These are phyloP conservation scores for Pseudognaphalium luteoalbum DNA, from an alignment of 129 eudicot species.

Conservation along the genomic window DNA sequence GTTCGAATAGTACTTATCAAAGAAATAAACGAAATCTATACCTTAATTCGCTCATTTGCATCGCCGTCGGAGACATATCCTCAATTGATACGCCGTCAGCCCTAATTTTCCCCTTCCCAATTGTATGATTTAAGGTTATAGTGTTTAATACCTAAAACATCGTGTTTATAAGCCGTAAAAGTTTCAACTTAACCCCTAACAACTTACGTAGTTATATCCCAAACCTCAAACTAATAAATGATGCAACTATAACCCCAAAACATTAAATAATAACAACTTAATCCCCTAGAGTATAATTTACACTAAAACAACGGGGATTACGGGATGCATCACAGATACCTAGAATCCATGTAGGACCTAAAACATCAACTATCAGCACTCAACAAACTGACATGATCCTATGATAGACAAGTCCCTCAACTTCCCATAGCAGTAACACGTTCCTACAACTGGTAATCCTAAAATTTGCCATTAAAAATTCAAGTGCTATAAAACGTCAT, in stretches of 20 bases:
- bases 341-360: background rate
- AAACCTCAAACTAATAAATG: slow-evolving; percentile 14
- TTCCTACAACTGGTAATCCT: background rate
- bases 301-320: background rate
- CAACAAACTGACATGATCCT: background rate
- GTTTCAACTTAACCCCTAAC: slow-evolving; percentile 21
- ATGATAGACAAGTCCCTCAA: slow-evolving; percentile 6
- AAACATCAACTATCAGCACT: background rate
- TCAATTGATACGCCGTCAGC: background rate
- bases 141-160: slow-evolving; percentile 1
- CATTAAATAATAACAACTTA: background rate
- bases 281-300: slow-evolving; percentile 9
- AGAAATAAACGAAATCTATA: background rate
- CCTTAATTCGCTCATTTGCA: background rate
- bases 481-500: slow-evolving; percentile 1
- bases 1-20: background rate
- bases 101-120: slow-evolving; percentile 17
- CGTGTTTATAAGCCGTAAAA: slow-evolving; percentile 13
- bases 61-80: background rate
- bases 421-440: slow-evolving; percentile 7
- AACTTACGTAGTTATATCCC: background rate
- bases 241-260: slow-evolving; percentile 18
- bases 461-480: slow-evolving; percentile 12
- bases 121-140: slow-evolving; percentile 2
- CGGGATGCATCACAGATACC: background rate